Evolutionary conservation across 345 rosid species (phyloP).

Genomic region (Hibiscus trionum): DNA sequence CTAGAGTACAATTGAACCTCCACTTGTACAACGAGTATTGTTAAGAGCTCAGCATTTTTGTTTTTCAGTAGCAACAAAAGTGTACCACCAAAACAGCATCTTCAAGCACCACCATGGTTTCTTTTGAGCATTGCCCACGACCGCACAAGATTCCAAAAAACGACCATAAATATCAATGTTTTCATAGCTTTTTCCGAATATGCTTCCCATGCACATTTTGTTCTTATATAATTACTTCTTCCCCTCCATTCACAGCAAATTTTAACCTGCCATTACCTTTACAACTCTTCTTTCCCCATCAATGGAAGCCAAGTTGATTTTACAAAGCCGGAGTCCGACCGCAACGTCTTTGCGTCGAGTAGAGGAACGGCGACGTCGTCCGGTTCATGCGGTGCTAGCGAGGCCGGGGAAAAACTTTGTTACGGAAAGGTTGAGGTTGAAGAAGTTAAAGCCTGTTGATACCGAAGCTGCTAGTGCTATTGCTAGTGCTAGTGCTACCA

Average conservation of each 20-base stretch:
- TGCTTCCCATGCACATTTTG: conserved; percentile 9
- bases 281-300: neutral
- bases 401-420: conserved; percentile 11
- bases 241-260: neutral
- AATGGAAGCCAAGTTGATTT: conserved; percentile 30
- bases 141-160: conserved; percentile 6
- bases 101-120: neutral
- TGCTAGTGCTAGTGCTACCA: conserved; percentile 9
- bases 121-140: neutral
- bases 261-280: neutral
- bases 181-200: neutral
- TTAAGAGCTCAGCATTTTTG: neutral
- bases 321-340: conserved; percentile 6
- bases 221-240: neutral
- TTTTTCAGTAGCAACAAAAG: neutral
- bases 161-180: neutral
- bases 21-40: neutral
- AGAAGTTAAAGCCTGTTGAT: conserved; percentile 7
- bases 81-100: conserved; percentile 9
- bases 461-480: neutral
- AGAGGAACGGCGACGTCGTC: neutral
- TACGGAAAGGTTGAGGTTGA: neutral
- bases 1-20: neutral
- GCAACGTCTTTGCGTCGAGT: neutral
- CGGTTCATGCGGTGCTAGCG: conserved; percentile 16